A percentile compares a stretch with the other conserved stretches of the same genome.
Conservation (phyloP, 352 stramenopile species). For the Phytophthora palmivora region DNA sequence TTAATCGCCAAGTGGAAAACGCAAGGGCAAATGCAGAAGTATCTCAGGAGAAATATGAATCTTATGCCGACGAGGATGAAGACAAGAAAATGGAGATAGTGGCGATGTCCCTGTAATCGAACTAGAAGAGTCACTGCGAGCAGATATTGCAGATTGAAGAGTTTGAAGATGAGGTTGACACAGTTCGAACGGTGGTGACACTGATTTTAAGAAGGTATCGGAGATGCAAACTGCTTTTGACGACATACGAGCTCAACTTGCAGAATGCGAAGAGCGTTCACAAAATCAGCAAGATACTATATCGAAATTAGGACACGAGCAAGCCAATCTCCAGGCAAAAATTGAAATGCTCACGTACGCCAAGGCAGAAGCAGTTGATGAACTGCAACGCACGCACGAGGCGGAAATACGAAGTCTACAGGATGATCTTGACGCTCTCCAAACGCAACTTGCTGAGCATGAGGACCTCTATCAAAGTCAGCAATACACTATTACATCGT, state of each 20-base stretch:
- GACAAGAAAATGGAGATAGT: slow-evolving; percentile 6
- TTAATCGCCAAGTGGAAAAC: slow-evolving; percentile 21
- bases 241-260: slow-evolving; percentile 13
- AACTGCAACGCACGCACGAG: slow-evolving; percentile 17
- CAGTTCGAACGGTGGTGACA: slow-evolving; percentile 1
- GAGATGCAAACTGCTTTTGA: slow-evolving; percentile 19
- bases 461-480: slow-evolving; percentile 19
- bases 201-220: slow-evolving; percentile 2
- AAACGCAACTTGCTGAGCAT: slow-evolving; percentile 17
- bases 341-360: slow-evolving; percentile 20
- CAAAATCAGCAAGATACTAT: slow-evolving; percentile 27
- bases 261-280: slow-evolving; percentile 13
- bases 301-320: slow-evolving; percentile 18
- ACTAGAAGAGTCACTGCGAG: slow-evolving; percentile 17
- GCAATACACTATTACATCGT: slow-evolving; percentile 17
- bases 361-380: slow-evolving; percentile 9
- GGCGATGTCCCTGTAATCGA: slow-evolving; percentile 31
- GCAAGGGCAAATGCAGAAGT: background rate
- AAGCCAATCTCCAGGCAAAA: slow-evolving; percentile 15
- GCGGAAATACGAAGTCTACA: background rate
- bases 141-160: slow-evolving; percentile 18
- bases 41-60: slow-evolving; percentile 1
- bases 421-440: slow-evolving; percentile 10
- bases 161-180: slow-evolving; percentile 28
- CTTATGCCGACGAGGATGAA: slow-evolving; percentile 4